Percentiles rank a stretch among this genome's conserved stretches.
phyloP scores from a whole-genome alignment of 768 basidiomycete genomes.

The Trametes maxima region DNA sequence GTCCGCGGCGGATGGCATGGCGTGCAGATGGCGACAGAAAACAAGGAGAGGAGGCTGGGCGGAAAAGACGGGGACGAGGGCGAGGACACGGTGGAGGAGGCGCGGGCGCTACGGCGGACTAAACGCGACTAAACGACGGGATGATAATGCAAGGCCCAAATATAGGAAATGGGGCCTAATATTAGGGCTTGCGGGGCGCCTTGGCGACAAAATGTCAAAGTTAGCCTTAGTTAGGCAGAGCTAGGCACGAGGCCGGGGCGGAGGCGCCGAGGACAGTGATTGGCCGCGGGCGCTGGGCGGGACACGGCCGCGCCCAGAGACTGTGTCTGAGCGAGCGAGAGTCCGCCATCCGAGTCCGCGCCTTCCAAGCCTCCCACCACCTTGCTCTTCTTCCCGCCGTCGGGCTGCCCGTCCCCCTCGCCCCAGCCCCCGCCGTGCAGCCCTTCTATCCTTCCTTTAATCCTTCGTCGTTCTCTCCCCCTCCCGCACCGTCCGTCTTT shows the following conservation, averaged over 20 bases:
- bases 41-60: conserved; percentile 12
- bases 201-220: conserved; percentile 10
- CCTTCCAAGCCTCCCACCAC: conserved; percentile 16
- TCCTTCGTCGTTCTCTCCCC: conserved; percentile 9
- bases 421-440: conserved; percentile 4
- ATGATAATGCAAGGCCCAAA: conserved; percentile 12
- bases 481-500: conserved; percentile 14
- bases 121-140: neutral
- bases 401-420: conserved; percentile 18
- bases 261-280: neutral
- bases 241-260: neutral
- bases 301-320: neutral
- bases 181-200: neutral
- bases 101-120: neutral
- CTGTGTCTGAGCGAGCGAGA: conserved; percentile 9
- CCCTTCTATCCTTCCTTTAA: conserved; percentile 12
- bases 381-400: conserved; percentile 17
- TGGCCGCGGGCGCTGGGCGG: neutral
- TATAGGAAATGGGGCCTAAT: neutral
- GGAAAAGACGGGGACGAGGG: conserved; percentile 3
- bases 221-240: too few species aligned
- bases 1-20: conserved; percentile 37
- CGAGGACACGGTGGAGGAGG: neutral
- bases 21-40: conserved; percentile 13
- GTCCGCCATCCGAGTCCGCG: neutral